Percentiles rank a stretch among this genome's conserved stretches.
Conservation (phyloP, 2,329 filamentous ascomycete species). For the Fusarium compactum region DNA sequence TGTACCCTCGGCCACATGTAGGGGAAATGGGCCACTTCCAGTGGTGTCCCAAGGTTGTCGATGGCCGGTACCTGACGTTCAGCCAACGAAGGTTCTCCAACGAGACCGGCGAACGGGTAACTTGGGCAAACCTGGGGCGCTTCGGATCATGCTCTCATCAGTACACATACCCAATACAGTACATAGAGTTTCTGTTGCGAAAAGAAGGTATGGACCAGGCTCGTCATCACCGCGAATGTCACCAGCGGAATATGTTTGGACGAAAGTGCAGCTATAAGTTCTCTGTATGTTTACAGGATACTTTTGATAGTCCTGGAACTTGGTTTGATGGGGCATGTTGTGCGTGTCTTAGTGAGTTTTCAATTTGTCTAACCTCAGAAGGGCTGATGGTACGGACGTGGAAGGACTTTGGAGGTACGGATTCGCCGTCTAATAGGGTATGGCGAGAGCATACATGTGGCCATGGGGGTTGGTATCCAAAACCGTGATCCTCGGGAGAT, state of each 20-base stretch:
- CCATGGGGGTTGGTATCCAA: neutral
- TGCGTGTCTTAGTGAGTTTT: constrained; percentile 14
- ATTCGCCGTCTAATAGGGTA: neutral
- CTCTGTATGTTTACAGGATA: neutral
- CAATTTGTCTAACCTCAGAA: neutral
- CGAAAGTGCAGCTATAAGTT: neutral
- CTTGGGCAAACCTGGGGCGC: too few relatives aligned
- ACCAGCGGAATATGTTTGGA: too few relatives aligned
- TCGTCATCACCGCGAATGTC: too few relatives aligned
- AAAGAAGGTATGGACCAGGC: neutral
- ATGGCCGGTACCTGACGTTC: constrained; percentile 11
- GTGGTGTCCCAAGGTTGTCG: constrained; percentile 6
- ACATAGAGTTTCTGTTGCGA: neutral
- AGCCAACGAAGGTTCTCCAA: neutral
- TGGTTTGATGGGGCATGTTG: neutral
- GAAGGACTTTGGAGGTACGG: constrained; percentile 6
- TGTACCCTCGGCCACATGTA: too few relatives aligned
- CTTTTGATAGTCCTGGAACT: neutral
- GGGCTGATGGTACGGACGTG: neutral
- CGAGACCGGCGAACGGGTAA: neutral
- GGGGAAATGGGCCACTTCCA: neutral
- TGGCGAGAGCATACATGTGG: neutral
- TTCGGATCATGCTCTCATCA: constrained; percentile 14
- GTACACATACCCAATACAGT: neutral
- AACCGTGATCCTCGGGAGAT: neutral